Percentiles rank a stretch among this genome's conserved stretches.
These are phyloP conservation scores for Hypsizygus ulmarius DNA, from an alignment of 1,284 basidiomycete genomes.

Conservation along the genomic window DNA sequence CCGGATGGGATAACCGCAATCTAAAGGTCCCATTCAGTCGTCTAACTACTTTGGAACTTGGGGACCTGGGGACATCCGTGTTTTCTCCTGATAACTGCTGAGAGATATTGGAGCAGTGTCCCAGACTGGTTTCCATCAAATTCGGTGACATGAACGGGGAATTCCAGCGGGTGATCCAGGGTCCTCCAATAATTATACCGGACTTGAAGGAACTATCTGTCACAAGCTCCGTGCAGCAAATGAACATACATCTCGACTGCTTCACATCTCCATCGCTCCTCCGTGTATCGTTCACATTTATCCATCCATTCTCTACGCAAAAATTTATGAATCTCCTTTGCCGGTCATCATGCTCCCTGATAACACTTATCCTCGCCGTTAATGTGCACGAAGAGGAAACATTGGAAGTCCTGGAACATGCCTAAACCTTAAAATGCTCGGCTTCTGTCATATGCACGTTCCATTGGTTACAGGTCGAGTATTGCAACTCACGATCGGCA, in stretches of 20 bases:
- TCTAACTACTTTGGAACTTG: slow-evolving; percentile 4
- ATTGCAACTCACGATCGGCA: not conserved
- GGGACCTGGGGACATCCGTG: not conserved
- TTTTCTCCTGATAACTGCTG: slow-evolving; percentile 8
- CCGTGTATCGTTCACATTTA: not conserved
- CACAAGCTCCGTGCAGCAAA: slow-evolving; percentile 1
- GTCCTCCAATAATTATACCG: not conserved
- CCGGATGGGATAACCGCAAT: slow-evolving; percentile 2
- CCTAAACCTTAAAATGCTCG: not conserved
- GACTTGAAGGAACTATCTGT: slow-evolving; percentile 1
- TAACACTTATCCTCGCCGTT: not conserved
- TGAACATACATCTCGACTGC: slow-evolving; percentile 5
- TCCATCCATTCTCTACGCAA: slow-evolving; percentile 3
- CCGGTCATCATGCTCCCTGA: slow-evolving; percentile 5
- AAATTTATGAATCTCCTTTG: slow-evolving; percentile 3
- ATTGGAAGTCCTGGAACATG: slow-evolving; percentile 6
- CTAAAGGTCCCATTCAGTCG: slow-evolving; percentile 5
- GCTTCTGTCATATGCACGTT: not conserved
- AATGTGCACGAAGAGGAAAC: slow-evolving; percentile 1
- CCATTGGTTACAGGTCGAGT: slow-evolving; percentile 1
- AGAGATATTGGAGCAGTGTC: slow-evolving; percentile 9
- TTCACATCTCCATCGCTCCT: slow-evolving; percentile 6
- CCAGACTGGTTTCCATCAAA: slow-evolving; percentile 5
- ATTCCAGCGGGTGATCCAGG: not conserved
- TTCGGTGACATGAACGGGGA: not conserved